Evolutionary conservation across 352 stramenopile genomes (phyloP).

Genomic region (Phytopythium aichiense): DNA sequence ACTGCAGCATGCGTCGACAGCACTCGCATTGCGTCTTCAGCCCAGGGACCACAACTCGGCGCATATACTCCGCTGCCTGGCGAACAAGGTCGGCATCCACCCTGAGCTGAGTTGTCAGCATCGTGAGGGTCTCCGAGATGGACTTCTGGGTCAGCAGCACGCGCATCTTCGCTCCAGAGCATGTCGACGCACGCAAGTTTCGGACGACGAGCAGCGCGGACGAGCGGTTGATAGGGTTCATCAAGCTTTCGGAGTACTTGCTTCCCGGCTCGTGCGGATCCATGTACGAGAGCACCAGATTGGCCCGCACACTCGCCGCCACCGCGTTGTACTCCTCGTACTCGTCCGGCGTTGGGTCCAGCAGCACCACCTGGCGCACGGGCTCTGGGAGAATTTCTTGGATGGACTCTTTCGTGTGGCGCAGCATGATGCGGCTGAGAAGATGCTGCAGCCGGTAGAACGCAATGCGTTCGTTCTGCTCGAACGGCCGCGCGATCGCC

Average conservation of each 20-base stretch:
- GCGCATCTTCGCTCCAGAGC: slow-evolving; percentile 41
- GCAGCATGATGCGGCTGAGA: slow-evolving; percentile 91
- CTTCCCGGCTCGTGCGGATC: slow-evolving; percentile 56
- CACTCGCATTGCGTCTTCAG: slow-evolving; percentile 62
- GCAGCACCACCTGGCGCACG: slow-evolving; percentile 39
- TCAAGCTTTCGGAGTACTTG: slow-evolving; percentile 60
- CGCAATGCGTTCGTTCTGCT: slow-evolving; percentile 44
- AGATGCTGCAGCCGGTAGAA: slow-evolving; percentile 80
- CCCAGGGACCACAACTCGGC: slow-evolving; percentile 36
- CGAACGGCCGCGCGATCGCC: slow-evolving; percentile 70
- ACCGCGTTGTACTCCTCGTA: slow-evolving; percentile 75
- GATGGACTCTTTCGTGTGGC: slow-evolving; percentile 93
- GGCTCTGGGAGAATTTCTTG: slow-evolving; percentile 47
- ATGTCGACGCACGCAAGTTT: slow-evolving; percentile 63
- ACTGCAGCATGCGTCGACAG: slow-evolving; percentile 82
- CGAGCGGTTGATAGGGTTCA: slow-evolving; percentile 69
- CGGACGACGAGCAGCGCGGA: slow-evolving; percentile 50
- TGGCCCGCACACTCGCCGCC: slow-evolving; percentile 50
- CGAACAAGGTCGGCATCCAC: slow-evolving; percentile 44
- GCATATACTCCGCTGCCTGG: slow-evolving; percentile 46
- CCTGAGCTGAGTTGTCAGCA: slow-evolving; percentile 20
- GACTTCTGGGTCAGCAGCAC: slow-evolving; percentile 33
- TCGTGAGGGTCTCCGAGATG: slow-evolving; percentile 64
- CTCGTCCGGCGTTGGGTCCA: slow-evolving; percentile 66
- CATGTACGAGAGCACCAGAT: slow-evolving; percentile 76